Evolutionary conservation across 1,139 yeast species (phyloP), one percentile per base, ranked within the genome.

Genomic region (Saccharomycopsis phalli): DNA sequence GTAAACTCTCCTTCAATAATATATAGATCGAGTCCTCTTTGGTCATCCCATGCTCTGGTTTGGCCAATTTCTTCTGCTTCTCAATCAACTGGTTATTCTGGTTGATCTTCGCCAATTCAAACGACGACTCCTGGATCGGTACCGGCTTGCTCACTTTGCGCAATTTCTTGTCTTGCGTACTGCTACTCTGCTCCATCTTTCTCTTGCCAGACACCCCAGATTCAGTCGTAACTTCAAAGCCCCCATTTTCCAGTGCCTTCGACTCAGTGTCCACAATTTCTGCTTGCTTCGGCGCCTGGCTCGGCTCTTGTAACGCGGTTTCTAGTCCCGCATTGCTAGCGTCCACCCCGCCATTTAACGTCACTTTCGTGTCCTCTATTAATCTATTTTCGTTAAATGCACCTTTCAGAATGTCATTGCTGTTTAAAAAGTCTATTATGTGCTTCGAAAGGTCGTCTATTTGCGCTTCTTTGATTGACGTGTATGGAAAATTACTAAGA

Each of bases 1-100:
- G 77, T 18, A 64, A 55, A 3, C 51, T 55, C 36, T 68, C 74
- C 11, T 70, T 70, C 61, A 69, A 59, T 4, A 70, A 37, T n/a
- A 54, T 49, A 16, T 18, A 60, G 52, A 37, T 58, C 53, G 31
- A 57, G 50, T 38, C 58, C 59, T 35, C 47, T 60, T 45, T 41
- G 45, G 44, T 32, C 53, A 52, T 40, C 54, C 56, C 7, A 58
- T 48, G 43, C 23, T 28, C 34, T 4, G 5, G 55, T 50, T n/a
- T 58, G n/a, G n/a, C n/a, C n/a, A n/a, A n/a, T 52, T 5, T 50
- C 45, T 22, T 55, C 17, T 36, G 37, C 55, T 23, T 28, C 22
- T 37, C 40, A 27, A 38, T 40, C 38, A 29, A 14, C 21, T 23
- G 36, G 29, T 33, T 40, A 2, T 37, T 27, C 26, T 31, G 47